These are phyloP conservation scores for Syncephalis fuscata DNA, from an alignment of 371 early-diverging fungal genomes.

Conservation along the genomic window DNA sequence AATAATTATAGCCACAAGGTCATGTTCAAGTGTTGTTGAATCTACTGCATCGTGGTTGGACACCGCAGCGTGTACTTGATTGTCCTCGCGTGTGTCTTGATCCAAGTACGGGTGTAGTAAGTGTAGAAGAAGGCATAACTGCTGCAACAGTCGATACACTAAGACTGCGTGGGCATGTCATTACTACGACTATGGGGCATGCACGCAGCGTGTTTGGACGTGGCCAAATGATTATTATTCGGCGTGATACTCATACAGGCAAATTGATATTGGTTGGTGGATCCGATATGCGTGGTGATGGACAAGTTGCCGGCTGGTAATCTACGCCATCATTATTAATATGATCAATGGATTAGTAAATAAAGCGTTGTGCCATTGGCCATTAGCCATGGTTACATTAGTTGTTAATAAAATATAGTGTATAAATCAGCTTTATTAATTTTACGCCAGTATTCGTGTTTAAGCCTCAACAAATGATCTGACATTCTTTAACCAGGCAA, in stretches of 20 bases:
- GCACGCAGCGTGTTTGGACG: slow-evolving; percentile 46
- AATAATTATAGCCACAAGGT: slow-evolving; percentile 67
- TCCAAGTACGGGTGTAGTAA: slow-evolving; percentile 21
- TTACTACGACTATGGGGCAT: slow-evolving; percentile 20
- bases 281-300: slow-evolving; percentile 54
- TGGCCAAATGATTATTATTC: slow-evolving; percentile 21
- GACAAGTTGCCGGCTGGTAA: slow-evolving; percentile 36
- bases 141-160: slow-evolving; percentile 20
- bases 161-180: slow-evolving; percentile 34
- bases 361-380: no score
- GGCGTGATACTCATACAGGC: slow-evolving; percentile 19
- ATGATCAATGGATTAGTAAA: no score
- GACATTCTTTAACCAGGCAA: slow-evolving; percentile 66
- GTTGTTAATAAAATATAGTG: no score
- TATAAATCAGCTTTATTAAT: no score
- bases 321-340: no score
- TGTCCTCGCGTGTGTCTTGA: slow-evolving; percentile 44
- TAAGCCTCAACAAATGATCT: slow-evolving; percentile 43
- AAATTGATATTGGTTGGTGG: slow-evolving; percentile 36
- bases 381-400: no score
- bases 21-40: slow-evolving; percentile 67
- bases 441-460: neutral
- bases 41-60: slow-evolving; percentile 29
- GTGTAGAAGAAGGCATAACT: slow-evolving; percentile 41
- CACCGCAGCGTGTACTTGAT: slow-evolving; percentile 57